Evolutionary conservation across 306 rosid species (phyloP).

Genomic region (Vicia faba): DNA sequence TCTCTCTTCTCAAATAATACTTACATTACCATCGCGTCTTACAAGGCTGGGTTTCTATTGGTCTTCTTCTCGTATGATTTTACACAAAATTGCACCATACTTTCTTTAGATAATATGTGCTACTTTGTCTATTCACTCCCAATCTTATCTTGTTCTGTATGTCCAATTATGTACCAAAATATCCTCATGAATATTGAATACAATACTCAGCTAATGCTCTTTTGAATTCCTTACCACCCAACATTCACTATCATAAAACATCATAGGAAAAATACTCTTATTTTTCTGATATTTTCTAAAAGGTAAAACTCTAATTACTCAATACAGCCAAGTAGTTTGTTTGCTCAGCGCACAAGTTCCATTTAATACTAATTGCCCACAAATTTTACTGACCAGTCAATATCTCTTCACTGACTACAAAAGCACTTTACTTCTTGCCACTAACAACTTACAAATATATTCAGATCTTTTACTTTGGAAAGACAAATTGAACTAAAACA

Average conservation of each 20-base stretch:
- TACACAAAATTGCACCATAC: background rate
- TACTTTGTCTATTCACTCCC: background rate
- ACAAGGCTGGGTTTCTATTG: background rate
- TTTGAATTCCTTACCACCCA: background rate
- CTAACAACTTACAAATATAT: conserved; percentile 1
- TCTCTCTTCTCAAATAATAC: background rate
- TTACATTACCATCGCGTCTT: background rate
- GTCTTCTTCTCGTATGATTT: conserved; percentile 7
- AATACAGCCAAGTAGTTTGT: conserved; percentile 4
- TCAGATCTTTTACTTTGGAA: background rate
- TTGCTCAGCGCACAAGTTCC: conserved; percentile 24
- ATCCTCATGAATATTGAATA: background rate
- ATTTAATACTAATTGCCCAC: background rate
- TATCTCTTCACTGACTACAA: conserved; percentile 13
- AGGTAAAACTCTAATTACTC: background rate
- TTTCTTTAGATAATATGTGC: background rate
- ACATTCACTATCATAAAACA: conserved; percentile 10
- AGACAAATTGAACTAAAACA: background rate
- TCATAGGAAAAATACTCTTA: background rate
- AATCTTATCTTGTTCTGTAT: background rate
- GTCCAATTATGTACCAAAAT: conserved; percentile 3
- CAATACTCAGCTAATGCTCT: conserved; percentile 3
- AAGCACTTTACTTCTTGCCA: conserved; percentile 18
- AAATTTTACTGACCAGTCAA: conserved; percentile 13
- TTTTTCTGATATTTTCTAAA: conserved; percentile 13